Percentiles rank a stretch among this genome's conserved stretches.
These are phyloP conservation scores for Gastrodia elata DNA, from an alignment of 106 monocot species.

Conservation along the genomic window DNA sequence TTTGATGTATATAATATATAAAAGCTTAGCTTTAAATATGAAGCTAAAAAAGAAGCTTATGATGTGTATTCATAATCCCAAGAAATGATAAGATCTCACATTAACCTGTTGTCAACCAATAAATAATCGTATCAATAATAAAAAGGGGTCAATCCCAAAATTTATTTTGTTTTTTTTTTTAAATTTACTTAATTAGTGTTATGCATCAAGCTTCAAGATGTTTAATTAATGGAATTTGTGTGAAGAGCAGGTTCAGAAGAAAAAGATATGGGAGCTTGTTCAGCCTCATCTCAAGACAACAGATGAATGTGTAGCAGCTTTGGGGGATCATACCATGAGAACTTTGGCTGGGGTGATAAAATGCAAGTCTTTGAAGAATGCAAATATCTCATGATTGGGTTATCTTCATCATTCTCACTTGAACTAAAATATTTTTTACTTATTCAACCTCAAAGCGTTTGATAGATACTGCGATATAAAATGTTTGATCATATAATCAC, in stretches of 20 bases:
- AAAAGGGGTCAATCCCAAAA: too few species aligned
- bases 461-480: too few species aligned
- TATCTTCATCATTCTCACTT: background rate
- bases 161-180: background rate
- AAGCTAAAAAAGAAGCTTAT: too few species aligned
- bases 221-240: background rate
- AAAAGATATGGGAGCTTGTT: slow-evolving; percentile 91
- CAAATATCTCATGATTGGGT: slow-evolving; percentile 54
- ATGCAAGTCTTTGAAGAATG: slow-evolving; percentile 55
- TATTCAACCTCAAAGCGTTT: too few species aligned
- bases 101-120: too few species aligned
- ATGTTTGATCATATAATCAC: too few species aligned
- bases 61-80: too few species aligned
- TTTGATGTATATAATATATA: too few species aligned
- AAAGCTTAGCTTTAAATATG: too few species aligned
- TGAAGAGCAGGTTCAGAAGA: slow-evolving; percentile 67
- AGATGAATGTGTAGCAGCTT: slow-evolving; percentile 52
- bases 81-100: too few species aligned
- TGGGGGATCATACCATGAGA: slow-evolving; percentile 53
- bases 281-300: slow-evolving; percentile 87
- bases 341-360: slow-evolving; percentile 51
- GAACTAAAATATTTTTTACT: too few species aligned
- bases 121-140: too few species aligned
- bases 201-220: background rate
- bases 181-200: background rate